Percentiles rank a stretch among this genome's conserved stretches.
Conservation (phyloP, 1,284 basidiomycete genomes). For the Mixia osmundae region DNA sequence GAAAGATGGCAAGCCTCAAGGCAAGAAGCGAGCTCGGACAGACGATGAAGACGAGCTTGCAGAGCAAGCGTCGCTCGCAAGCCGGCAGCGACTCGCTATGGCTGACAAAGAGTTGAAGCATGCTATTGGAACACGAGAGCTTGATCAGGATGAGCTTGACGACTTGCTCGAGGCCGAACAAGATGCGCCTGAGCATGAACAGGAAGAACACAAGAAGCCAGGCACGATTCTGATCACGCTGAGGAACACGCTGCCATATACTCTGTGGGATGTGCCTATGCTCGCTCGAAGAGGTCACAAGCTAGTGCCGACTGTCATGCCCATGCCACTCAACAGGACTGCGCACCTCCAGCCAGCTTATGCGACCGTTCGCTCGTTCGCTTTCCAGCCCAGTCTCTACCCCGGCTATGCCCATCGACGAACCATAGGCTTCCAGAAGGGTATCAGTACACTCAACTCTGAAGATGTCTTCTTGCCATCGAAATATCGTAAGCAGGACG, state of each 20-base stretch:
- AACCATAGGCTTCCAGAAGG: slow-evolving; percentile 34
- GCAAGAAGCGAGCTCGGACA: slow-evolving; percentile 15
- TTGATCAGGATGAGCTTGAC: no score
- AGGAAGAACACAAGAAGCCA: slow-evolving; percentile 16
- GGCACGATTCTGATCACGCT: slow-evolving; percentile 62
- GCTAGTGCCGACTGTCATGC: slow-evolving; percentile 10
- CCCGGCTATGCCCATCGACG: slow-evolving; percentile 71
- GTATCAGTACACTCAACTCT: background rate
- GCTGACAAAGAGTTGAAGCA: slow-evolving; percentile 14
- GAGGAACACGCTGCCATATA: slow-evolving; percentile 68
- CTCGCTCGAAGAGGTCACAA: slow-evolving; percentile 2
- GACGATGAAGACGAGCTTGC: slow-evolving; percentile 27
- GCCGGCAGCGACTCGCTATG: no score
- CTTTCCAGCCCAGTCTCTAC: slow-evolving; percentile 48
- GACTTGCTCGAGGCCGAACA: no score
- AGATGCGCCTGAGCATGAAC: slow-evolving; percentile 26
- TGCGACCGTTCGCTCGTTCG: slow-evolving; percentile 52
- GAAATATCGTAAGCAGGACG: no score
- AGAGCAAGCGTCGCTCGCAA: slow-evolving; percentile 18
- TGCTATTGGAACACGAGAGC: background rate
- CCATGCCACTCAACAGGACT: slow-evolving; percentile 29
- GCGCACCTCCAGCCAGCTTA: slow-evolving; percentile 37
- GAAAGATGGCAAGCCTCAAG: slow-evolving; percentile 27
- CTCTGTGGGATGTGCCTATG: slow-evolving; percentile 39
- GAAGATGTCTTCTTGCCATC: no score